Evolutionary conservation across 2,329 filamentous ascomycete genomes (phyloP).

Genomic region (Trichoderma afroharzianum): DNA sequence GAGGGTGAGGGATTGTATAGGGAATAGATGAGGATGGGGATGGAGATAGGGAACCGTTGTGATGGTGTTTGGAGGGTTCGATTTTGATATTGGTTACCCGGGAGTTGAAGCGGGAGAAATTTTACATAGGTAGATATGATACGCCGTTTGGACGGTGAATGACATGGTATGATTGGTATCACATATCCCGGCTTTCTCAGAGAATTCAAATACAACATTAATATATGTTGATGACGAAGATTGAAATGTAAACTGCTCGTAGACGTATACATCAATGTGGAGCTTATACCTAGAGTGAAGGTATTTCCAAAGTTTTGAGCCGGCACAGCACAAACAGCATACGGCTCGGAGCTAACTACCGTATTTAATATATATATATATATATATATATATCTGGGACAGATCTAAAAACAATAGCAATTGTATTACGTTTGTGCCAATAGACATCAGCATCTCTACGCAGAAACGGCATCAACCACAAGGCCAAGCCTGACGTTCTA

Average conservation of each 20-base stretch:
- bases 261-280: not conserved
- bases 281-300: not conserved
- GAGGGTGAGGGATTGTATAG: conserved; percentile 53
- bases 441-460: not conserved
- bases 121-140: not conserved
- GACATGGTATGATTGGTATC: not conserved
- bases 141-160: not conserved
- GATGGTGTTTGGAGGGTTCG: not conserved
- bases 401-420: not conserved
- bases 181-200: not conserved
- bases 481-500: not conserved
- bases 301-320: too few species aligned
- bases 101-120: not conserved
- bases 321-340: not conserved
- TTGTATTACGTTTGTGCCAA: not conserved
- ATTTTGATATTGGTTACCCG: not conserved
- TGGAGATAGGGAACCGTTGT: not conserved
- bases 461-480: not conserved
- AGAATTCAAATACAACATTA: not conserved
- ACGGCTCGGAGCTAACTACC: not conserved
- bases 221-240: not conserved
- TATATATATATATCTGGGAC: too few species aligned
- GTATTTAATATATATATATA: not conserved
- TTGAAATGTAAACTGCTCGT: not conserved
- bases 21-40: not conserved